Percentiles rank a stretch among this genome's conserved stretches.
These are phyloP conservation scores for Sclerotinia nivalis DNA, from an alignment of 2,329 filamentous ascomycete genomes.

Conservation along the genomic window DNA sequence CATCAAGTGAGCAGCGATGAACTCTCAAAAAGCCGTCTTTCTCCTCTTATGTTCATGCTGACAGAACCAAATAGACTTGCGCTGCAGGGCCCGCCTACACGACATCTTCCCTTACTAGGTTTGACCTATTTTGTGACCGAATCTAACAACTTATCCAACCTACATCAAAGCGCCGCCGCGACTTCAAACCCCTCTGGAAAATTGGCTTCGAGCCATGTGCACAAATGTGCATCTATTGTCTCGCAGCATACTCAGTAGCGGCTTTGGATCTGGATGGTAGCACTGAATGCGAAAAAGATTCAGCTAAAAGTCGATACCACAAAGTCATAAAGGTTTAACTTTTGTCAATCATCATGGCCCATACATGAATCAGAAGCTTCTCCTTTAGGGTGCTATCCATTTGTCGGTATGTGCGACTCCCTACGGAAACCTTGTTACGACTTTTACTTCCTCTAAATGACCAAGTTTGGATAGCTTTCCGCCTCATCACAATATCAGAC, in stretches of 20 bases:
- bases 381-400: no score
- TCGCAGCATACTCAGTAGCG: neutral
- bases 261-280: no score
- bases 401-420: neutral
- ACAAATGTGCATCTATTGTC: neutral
- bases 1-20: neutral
- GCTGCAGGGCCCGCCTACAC: neutral
- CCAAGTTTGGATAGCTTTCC: no score
- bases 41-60: neutral
- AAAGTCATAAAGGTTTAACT: neutral
- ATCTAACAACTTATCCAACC: neutral
- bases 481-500: neutral
- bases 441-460: no score
- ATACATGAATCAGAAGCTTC: neutral
- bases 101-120: neutral
- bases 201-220: neutral
- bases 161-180: neutral
- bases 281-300: neutral
- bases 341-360: neutral
- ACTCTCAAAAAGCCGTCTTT: no score
- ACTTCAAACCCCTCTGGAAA: neutral
- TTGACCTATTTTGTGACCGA: neutral
- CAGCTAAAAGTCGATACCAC: neutral
- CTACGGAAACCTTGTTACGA: no score
- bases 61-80: neutral